Base-by-base conservation (phyloP, 345 rosid species). In the Pelargonium nanum region DNA sequence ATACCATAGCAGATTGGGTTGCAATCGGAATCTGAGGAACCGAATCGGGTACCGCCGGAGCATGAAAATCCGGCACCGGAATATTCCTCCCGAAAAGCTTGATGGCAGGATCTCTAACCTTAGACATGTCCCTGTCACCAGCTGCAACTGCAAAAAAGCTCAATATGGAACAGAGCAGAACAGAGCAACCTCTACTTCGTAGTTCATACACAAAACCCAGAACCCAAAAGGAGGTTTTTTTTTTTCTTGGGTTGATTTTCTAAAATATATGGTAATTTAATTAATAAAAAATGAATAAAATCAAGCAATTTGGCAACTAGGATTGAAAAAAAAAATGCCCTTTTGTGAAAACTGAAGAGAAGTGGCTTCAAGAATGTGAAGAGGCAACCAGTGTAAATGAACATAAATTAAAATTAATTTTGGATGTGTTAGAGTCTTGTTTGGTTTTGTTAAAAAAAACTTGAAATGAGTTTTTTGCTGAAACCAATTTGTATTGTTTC, bases 21-120 rank as follows among this genome's bases (percentile, higher is more conserved):
- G 0, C 25, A 44, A 58, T 26, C 32, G 57, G 21, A 59, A 24
- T 6, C 30, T 34, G 16, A 2, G 26, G 24, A 5, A 28, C 60
- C 34, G 65, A 51, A 2, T 19, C 64, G 56, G 75, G 55, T 19
- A 53, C 50, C 34, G 71, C 71, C 74, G 77, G 84, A 78, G 78
- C 65, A 72, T 50, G 84, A 53, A 64, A 8, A 19, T 78, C 79
- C 19, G 81, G 85, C 23, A 76, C 70, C 66, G 78, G 82, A 77
- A 86, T 86, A 68, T 80, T 78, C 55, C 81, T 74, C 54, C 93
- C 93, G 72, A 86, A 86, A 68, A 86, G 89, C 81, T 75, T 86
- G 72, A 86, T 72, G 62, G 82, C 87, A 26, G 82, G 80, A 78
- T 83, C 83, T 57, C 62, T 76, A 55, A 32, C 61, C 34, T 53